Evolutionary conservation across 2,329 filamentous ascomycete genomes (phyloP), one percentile per base, ranked within the genome.

Genomic region (Penicillium sp.): DNA sequence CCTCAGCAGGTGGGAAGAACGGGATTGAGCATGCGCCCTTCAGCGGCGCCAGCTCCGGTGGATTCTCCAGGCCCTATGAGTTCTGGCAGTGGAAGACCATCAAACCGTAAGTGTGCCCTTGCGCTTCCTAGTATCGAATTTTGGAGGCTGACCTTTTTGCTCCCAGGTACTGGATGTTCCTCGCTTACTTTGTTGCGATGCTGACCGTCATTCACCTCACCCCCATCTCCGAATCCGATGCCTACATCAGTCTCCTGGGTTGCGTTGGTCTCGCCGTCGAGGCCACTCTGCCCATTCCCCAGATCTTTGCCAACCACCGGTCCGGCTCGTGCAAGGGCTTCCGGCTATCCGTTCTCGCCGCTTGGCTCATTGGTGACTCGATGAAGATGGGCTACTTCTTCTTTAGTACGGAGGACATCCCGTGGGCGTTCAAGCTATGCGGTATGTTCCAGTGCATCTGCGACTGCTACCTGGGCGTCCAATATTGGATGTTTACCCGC

Each of bases 11-110:
- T 9, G 46, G 47, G 33, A 64, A 63, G 55, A 56, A 63, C 47
- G 56, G 69, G 41, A 56, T 69, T 38, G 58, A 72, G 56, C 62
- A 69, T 58, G 42, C 62, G 48, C 57, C 70, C 7, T 73, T 73
- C 47, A 65, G 60, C 39, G 62, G 46, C 35, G 47, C 49, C 10
- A 52, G 53, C 10, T 18, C 13, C 20, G 41, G 46, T 41, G 59
- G 44, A 18, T 59, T 69, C 39, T 63, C 62, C 11, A 68, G 80
- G 21, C 79, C 80, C 0, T 82, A 75, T 53, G 70, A 74, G 38
- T 83, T 83, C 59, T 83, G 80, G 80, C 78, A 79, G 55, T 83
- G 80, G 80, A 73, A 69, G 48, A 66, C 62, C 39, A 64, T 73
- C 14, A 69, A 73, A 40, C 78, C 79, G 53, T 74, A 65, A 48